A percentile compares a stretch with the other conserved stretches of the same genome.
Conservation (phyloP, 208 protist genomes). For the Tetramitus jugosus region DNA sequence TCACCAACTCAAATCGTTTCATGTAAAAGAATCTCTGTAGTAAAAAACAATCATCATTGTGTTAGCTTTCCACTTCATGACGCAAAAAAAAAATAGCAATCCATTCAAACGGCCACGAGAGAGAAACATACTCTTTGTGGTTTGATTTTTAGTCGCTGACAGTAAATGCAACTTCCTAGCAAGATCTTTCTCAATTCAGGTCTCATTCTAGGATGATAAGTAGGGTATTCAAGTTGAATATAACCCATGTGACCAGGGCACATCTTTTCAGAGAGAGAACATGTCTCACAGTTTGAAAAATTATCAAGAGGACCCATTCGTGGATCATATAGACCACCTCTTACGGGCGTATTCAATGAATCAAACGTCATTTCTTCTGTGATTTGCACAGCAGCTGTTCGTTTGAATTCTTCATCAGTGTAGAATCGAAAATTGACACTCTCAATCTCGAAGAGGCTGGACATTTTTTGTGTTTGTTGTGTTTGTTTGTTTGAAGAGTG, state of each 20-base stretch:
- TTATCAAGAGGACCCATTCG: conserved; percentile 56
- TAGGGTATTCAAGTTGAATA: conserved; percentile 65
- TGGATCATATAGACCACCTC: conserved; percentile 66
- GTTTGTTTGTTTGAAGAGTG: too few relatives aligned
- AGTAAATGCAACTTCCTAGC: conserved; percentile 56
- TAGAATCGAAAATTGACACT: conserved; percentile 1
- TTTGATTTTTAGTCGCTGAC: conserved; percentile 46
- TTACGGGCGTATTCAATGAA: conserved; percentile 45
- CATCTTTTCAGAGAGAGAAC: conserved; percentile 44
- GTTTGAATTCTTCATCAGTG: conserved; percentile 1
- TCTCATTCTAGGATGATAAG: conserved; percentile 72
- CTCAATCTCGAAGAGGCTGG: too few relatives aligned
- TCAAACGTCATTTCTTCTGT: conserved; percentile 49
- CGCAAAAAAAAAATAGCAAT: too few relatives aligned
- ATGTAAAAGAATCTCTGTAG: neutral
- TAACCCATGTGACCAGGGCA: conserved; percentile 82
- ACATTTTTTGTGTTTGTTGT: too few relatives aligned
- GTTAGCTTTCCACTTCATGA: too few relatives aligned
- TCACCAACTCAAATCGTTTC: conserved; percentile 24
- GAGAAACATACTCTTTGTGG: conserved; percentile 20
- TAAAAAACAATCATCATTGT: neutral
- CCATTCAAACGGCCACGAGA: too few relatives aligned
- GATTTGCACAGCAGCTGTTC: conserved; percentile 55
- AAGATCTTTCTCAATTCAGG: conserved; percentile 51
- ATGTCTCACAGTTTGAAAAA: conserved; percentile 55